phyloP scores from a whole-genome alignment of 2,329 filamentous ascomycete genomes.

The Xenoacremonium recifei region DNA sequence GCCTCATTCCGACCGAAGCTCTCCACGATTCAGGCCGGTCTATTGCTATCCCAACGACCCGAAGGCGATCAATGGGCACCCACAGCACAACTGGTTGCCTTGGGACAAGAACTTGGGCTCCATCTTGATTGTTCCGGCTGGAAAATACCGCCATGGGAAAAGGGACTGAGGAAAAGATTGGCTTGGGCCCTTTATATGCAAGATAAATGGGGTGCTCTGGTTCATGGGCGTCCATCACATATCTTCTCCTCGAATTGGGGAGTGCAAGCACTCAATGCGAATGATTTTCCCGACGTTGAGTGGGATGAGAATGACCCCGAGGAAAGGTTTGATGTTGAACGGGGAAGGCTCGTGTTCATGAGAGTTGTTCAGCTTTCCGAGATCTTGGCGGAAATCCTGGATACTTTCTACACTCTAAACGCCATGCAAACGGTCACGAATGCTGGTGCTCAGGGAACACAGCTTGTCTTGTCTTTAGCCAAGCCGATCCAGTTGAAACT shows the following conservation, averaged over 20 bases:
- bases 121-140: slow-evolving; percentile 85
- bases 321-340: slow-evolving; percentile 63
- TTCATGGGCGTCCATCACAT: slow-evolving; percentile 83
- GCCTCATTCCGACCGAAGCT: slow-evolving; percentile 81
- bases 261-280: slow-evolving; percentile 61
- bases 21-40: slow-evolving; percentile 74
- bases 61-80: slow-evolving; percentile 80
- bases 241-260: slow-evolving; percentile 71
- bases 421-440: slow-evolving; percentile 68
- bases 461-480: slow-evolving; percentile 70
- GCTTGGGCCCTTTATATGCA: slow-evolving; percentile 94
- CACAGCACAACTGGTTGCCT: slow-evolving; percentile 83
- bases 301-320: slow-evolving; percentile 61
- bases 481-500: slow-evolving; percentile 82
- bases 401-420: slow-evolving; percentile 78
- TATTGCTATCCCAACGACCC: slow-evolving; percentile 71
- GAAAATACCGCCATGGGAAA: slow-evolving; percentile 88
- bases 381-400: slow-evolving; percentile 76
- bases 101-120: slow-evolving; percentile 82
- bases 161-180: slow-evolving; percentile 77
- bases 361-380: slow-evolving; percentile 75
- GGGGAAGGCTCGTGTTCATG: slow-evolving; percentile 68
- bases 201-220: slow-evolving; percentile 84
- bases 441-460: slow-evolving; percentile 68
- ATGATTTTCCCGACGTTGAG: slow-evolving; percentile 73